phyloP scores from a whole-genome alignment of 176 grass and related monocot species.

The Lolium rigidum region DNA sequence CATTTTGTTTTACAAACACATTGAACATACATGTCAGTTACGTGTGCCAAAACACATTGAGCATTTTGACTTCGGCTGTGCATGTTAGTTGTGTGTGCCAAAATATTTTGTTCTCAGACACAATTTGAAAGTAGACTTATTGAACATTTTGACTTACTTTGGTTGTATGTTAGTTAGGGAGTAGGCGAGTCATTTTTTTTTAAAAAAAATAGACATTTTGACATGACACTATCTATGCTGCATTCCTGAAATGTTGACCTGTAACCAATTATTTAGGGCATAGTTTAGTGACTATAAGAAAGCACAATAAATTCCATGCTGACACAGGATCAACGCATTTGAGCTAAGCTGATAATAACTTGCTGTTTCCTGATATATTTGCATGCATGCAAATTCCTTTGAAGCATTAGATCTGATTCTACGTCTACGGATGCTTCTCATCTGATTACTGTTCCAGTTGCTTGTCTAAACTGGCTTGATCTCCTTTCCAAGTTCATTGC shows the following conservation, averaged over 20 bases:
- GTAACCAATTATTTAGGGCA: background rate
- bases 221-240: background rate
- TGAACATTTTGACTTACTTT: conserved; percentile 13
- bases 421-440: background rate
- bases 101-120: background rate
- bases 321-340: background rate
- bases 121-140: background rate
- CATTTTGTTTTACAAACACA: background rate
- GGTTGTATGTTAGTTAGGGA: background rate
- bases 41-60: background rate
- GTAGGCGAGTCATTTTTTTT: too few relatives aligned
- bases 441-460: background rate
- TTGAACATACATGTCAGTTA: background rate
- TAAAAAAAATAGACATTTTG: conserved; percentile 7
- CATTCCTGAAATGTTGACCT: background rate
- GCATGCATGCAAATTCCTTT: background rate
- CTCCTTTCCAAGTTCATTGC: background rate
- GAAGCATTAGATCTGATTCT: conserved; percentile 23
- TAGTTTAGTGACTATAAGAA: background rate
- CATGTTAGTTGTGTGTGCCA: conserved; percentile 6
- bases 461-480: conserved; percentile 4
- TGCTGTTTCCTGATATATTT: background rate
- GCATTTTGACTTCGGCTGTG: background rate
- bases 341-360: background rate
- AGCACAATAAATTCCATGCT: background rate